Conservation (phyloP, 2,329 filamentous ascomycete species). For the Berkeleyomyces rouxiae region DNA sequence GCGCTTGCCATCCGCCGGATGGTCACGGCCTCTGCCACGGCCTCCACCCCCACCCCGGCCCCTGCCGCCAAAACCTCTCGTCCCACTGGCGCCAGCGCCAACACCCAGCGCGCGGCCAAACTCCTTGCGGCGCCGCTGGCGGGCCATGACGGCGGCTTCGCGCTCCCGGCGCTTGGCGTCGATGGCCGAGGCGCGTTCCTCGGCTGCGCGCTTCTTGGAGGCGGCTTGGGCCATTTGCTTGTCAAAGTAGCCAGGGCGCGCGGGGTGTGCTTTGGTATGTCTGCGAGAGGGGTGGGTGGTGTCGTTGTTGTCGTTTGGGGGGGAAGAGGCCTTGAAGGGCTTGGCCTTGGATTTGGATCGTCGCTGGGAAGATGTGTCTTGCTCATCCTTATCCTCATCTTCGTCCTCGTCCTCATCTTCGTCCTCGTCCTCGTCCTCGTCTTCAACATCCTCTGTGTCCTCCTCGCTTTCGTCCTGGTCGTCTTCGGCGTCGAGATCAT, state of each 20-base stretch:
- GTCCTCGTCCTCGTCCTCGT: background rate
- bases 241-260: conserved; percentile 41
- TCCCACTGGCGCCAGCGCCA: conserved; percentile 22
- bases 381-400: background rate
- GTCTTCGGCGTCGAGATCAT: background rate
- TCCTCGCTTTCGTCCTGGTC: background rate
- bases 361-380: background rate
- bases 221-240: conserved; percentile 39
- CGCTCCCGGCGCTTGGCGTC: conserved; percentile 38
- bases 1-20: conserved; percentile 41
- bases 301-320: conserved; percentile 3
- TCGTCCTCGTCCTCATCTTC: background rate
- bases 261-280: conserved; percentile 12
- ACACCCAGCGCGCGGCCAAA: conserved; percentile 48
- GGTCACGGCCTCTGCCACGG: background rate
- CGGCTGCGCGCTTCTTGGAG: conserved; percentile 20
- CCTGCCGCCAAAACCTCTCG: background rate
- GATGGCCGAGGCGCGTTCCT: conserved; percentile 24
- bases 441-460: background rate
- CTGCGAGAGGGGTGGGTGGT: conserved; percentile 6
- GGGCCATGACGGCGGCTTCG: conserved; percentile 31
- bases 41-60: background rate
- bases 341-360: background rate
- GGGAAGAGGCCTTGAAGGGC: conserved; percentile 6
- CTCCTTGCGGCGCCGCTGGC: conserved; percentile 40